These are phyloP conservation scores for Sphagnum fallax DNA, from an alignment of 228 moss, liverwort and hornwort species.

Conservation along the genomic window DNA sequence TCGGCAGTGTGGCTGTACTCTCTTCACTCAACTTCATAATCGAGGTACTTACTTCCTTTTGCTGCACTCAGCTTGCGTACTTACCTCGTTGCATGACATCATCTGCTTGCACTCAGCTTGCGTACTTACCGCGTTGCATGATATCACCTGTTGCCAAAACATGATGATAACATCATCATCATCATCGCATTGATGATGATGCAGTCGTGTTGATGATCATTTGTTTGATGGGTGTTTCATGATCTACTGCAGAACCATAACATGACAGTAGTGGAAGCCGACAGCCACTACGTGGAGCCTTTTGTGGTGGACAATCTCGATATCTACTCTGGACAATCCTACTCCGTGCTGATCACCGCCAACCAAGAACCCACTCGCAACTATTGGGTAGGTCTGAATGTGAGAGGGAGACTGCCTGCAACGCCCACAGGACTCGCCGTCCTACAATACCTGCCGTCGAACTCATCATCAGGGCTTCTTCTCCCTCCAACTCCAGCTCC, in stretches of 20 bases:
- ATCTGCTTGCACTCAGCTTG: too few species aligned
- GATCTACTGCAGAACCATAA: conserved; percentile 27
- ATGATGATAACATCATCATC: too few species aligned
- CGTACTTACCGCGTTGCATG: too few species aligned
- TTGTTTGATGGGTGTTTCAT: too few species aligned
- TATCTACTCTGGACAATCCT: conserved; percentile 38
- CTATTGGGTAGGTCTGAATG: conserved; percentile 49
- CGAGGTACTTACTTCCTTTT: conserved; percentile 38
- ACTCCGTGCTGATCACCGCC: conserved; percentile 38
- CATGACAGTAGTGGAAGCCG: conserved; percentile 39
- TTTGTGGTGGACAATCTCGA: conserved; percentile 33
- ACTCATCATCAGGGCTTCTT: neutral
- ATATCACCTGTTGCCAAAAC: too few species aligned
- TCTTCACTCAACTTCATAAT: conserved; percentile 72
- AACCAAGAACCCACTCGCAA: conserved; percentile 26
- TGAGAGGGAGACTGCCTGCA: conserved; percentile 20
- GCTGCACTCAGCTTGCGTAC: neutral
- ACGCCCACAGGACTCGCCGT: conserved; percentile 39
- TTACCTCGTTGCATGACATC: too few species aligned
- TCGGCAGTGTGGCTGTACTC: conserved; percentile 59
- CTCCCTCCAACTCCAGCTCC: conserved; percentile 15
- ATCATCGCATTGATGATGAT: too few species aligned
- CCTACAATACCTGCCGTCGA: conserved; percentile 26
- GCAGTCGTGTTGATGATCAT: too few species aligned
- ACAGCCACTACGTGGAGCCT: conserved; percentile 40